phyloP scores from a whole-genome alignment of 352 stramenopile genomes.

The Pythium sukuiense region DNA sequence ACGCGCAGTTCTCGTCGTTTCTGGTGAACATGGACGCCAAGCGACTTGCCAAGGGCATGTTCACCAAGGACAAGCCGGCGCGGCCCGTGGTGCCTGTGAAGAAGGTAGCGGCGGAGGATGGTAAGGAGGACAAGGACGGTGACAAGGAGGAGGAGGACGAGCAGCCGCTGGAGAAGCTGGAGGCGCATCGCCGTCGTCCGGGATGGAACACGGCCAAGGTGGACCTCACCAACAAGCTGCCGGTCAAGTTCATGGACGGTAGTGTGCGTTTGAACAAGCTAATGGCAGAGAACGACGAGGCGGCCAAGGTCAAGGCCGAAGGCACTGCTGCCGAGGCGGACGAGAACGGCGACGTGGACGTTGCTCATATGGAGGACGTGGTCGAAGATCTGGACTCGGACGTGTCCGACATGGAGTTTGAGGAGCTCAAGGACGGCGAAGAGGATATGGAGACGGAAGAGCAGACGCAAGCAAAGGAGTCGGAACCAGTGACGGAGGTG shows the following conservation, averaged over 20 bases:
- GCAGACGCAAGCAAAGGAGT: not conserved
- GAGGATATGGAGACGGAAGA: conserved; percentile 13
- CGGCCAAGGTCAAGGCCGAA: conserved; percentile 17
- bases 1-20: conserved; percentile 72
- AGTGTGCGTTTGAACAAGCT: conserved; percentile 77
- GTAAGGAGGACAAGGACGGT: conserved; percentile 24
- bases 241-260: conserved; percentile 87
- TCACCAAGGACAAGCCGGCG: conserved; percentile 37
- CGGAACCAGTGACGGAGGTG: conserved; percentile 37
- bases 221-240: conserved; percentile 69
- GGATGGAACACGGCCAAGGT: conserved; percentile 59
- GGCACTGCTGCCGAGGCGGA: conserved; percentile 19
- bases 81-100: conserved; percentile 25
- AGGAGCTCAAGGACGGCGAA: conserved; percentile 54
- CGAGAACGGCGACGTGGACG: conserved; percentile 23
- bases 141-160: conserved; percentile 45
- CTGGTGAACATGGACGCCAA: conserved; percentile 79
- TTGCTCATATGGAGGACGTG: conserved; percentile 29
- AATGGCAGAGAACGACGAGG: conserved; percentile 39
- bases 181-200: conserved; percentile 63
- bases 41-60: conserved; percentile 44
- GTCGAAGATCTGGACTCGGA: conserved; percentile 54
- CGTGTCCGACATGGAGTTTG: conserved; percentile 83
- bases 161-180: conserved; percentile 75
- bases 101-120: conserved; percentile 12